Evolutionary conservation across 2,329 filamentous ascomycete species (phyloP).

Genomic region (Fusarium chlamydosporum): DNA sequence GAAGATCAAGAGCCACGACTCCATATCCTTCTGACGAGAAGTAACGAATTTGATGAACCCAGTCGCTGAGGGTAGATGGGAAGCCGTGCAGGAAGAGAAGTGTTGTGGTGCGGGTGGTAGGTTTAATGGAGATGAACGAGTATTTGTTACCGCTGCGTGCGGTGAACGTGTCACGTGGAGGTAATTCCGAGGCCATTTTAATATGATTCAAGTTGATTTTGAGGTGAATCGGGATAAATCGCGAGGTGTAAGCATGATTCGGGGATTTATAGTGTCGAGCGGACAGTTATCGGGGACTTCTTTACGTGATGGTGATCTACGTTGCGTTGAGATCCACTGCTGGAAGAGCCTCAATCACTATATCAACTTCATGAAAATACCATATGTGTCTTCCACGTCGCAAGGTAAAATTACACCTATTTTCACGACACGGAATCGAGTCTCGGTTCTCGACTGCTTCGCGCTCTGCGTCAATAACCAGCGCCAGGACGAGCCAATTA

Average conservation of each 20-base stretch:
- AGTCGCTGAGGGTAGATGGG: conserved; percentile 62
- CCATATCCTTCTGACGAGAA: conserved; percentile 58
- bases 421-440: no score
- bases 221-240: background rate
- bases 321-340: background rate
- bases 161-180: conserved; percentile 28
- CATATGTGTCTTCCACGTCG: no score
- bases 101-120: conserved; percentile 48
- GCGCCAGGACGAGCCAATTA: no score
- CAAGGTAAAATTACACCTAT: no score
- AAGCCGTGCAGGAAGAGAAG: conserved; percentile 65
- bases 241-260: background rate
- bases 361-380: background rate
- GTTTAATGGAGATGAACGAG: conserved; percentile 52
- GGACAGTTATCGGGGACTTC: conserved; percentile 51
- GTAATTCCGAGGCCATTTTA: conserved; percentile 28
- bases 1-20: conserved; percentile 59
- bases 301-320: background rate
- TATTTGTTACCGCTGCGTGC: conserved; percentile 45
- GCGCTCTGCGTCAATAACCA: no score
- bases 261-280: conserved; percentile 33
- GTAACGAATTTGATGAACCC: conserved; percentile 56
- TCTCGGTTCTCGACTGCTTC: no score
- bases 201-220: background rate
- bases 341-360: background rate